Evolutionary conservation across 345 rosid species (phyloP), one percentile per base, ranked within the genome.

Genomic region (Dipteronia dyeriana): DNA sequence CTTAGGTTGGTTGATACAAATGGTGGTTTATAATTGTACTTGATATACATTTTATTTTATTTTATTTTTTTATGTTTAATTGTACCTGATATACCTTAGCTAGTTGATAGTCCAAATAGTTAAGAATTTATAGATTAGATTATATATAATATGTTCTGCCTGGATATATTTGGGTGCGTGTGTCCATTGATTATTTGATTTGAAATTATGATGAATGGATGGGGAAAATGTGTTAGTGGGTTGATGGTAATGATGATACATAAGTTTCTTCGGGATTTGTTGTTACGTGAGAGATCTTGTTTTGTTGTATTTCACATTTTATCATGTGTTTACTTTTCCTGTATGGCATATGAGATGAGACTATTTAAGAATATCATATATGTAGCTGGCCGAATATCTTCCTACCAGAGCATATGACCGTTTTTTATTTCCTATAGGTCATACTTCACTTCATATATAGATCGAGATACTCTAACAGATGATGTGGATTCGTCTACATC

Each of bases 381-480:
- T 43, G 22, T 53, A 60, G 8, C 12, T 34, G 43, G 12, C n/a
- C n/a, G n/a, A n/a, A 34, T 2, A 26, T 26, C 26, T 0, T 1
- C 26, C 26, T 26, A 26, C 26, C 26, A 26, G 88, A 88, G 10
- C 88, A 91, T 20, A 71, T 77, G 71, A 19, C 43, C 65, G 54
- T 76, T n/a, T 23, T 23, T 12, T 63, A 29, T 39, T 38, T 67
- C 66, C 57, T 63, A 38, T 74, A 89, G 90, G 89, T 89, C 41
- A 76, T 90, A 84, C 75, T 90, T 76, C 88, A 84, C 71, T 90
- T 82, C 66, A 85, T 90, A 8, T 90, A 90, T 79, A 82, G 84
- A 69, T 79, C 81, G 84, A 69, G 93, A 90, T 73, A 81, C 78
- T 45, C 84, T 90, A 54, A 66, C 85, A 59, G 88, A 86, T 79